Conservation (phyloP, 768 basidiomycete genomes). For the Podaxis sp. region DNA sequence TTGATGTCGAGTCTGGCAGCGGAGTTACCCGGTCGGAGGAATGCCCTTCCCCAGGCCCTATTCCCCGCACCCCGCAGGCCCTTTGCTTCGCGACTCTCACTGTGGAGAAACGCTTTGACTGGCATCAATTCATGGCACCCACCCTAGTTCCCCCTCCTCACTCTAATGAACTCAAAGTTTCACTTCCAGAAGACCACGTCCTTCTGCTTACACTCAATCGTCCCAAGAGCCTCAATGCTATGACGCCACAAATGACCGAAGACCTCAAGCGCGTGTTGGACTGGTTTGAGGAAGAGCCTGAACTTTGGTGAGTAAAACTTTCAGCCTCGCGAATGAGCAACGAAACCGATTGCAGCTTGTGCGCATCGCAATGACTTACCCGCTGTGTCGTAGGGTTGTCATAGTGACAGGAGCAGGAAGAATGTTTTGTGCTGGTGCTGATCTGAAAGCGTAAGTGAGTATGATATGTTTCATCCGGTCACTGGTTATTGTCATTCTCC, state of each 20-base stretch:
- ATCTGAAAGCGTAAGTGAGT: constrained; percentile 64
- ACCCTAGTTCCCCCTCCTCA: constrained; percentile 28
- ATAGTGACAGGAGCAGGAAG: constrained; percentile 75
- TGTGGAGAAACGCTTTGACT: background rate
- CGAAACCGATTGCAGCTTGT: background rate
- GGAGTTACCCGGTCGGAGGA: constrained; percentile 11
- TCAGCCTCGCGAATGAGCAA: background rate
- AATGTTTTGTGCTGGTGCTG: constrained; percentile 78
- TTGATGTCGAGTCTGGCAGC: constrained; percentile 8
- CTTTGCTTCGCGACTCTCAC: background rate
- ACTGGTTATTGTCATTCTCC: background rate
- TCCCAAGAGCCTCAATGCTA: constrained; percentile 70
- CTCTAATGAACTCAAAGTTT: constrained; percentile 36
- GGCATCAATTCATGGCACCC: constrained; percentile 19
- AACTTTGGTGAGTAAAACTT: constrained; percentile 58
- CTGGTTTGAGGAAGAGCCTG: constrained; percentile 75
- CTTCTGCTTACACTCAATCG: constrained; percentile 55
- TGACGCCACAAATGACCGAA: constrained; percentile 56
- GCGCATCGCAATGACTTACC: constrained; percentile 1
- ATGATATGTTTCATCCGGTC: background rate
- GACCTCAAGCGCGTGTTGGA: constrained; percentile 55
- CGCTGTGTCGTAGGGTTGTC: constrained; percentile 56
- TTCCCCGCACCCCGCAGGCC: constrained; percentile 8
- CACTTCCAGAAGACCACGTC: constrained; percentile 39
- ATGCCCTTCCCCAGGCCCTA: background rate